These are phyloP conservation scores for Kockovaella imperatae DNA, from an alignment of 768 basidiomycete species.

Conservation along the genomic window DNA sequence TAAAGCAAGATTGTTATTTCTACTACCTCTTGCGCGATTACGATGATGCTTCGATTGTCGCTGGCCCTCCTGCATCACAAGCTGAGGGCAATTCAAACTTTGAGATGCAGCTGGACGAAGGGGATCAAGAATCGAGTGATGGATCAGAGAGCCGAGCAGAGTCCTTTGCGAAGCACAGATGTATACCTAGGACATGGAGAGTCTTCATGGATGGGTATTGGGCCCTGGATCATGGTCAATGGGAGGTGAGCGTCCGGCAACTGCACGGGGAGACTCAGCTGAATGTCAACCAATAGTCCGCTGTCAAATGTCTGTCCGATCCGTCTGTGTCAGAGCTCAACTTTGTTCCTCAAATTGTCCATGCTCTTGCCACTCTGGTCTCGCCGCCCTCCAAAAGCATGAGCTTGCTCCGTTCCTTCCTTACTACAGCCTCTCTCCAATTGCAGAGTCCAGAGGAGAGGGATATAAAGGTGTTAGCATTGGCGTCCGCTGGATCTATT, in stretches of 20 bases:
- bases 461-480: slow-evolving; percentile 9
- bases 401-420: slow-evolving; percentile 17
- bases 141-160: slow-evolving; percentile 8
- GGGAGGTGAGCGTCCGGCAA: slow-evolving; percentile 22
- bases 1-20: slow-evolving; percentile 35
- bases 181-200: slow-evolving; percentile 31
- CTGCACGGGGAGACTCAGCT: background rate
- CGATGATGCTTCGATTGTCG: slow-evolving; percentile 6
- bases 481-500: slow-evolving; percentile 14
- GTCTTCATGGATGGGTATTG: slow-evolving; percentile 38
- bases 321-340: slow-evolving; percentile 30
- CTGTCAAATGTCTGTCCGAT: slow-evolving; percentile 22
- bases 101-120: slow-evolving; percentile 13
- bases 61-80: background rate
- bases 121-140: slow-evolving; percentile 3
- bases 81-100: slow-evolving; percentile 4
- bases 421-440: slow-evolving; percentile 8
- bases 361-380: slow-evolving; percentile 17
- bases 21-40: slow-evolving; percentile 34
- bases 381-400: slow-evolving; percentile 20
- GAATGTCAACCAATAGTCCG: slow-evolving; percentile 8
- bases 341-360: slow-evolving; percentile 27
- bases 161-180: slow-evolving; percentile 23
- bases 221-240: slow-evolving; percentile 30
- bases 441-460: slow-evolving; percentile 8